Base-by-base conservation (phyloP, 2,329 filamentous ascomycete species). In the Neoascochyta sp. region DNA sequence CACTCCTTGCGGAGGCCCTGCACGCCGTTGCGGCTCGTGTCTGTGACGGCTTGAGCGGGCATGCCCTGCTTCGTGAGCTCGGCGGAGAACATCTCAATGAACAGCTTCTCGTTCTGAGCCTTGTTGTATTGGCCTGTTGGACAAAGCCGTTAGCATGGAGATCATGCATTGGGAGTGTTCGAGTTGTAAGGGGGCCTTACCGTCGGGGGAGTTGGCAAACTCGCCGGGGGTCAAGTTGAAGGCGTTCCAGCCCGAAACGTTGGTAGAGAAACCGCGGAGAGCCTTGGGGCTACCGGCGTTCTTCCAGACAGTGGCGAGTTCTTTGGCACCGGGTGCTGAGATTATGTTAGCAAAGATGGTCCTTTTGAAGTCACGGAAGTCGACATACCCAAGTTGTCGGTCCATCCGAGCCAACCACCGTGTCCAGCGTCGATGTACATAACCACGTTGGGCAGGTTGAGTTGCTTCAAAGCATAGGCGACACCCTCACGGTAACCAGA, bases 341-440 rank as follows among this genome's bases (percentile, higher is more conserved):
- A 10, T 15, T 1, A 5, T 12, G 25, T 52, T 45, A 45, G 33
- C 29, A 13, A 15, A 20, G 12, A 22, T n/a, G n/a, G n/a, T n/a
- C n/a, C n/a, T 9, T 3, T 12, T n/a, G 8, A 13, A 5, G 7
- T 3, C 17, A 15, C 8, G 5, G 11, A 16, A 13, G 22, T 12
- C 9, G 20, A 52, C 51, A 19, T 50, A 39, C 57, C 55, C 29
- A 78, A 68, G 63, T 81, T 81, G 50, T 74, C 76, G 30, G 73
- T 62, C 77, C 77, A 81, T 54, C 78, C 78, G 29, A 81, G 68
- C 78, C 78, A 82, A 46, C 78, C 77, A 27, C 74, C 76, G 59
- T 82, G 78, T 43, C 76, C 78, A 13, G 76, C 77, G 49, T 82
- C 78, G 22, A 81, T 60, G 58, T 81, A 81, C 74, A 78, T 76